These are phyloP conservation scores for Hyaloscypha bicolor DNA, from an alignment of 495 filamentous ascomycete species.

Conservation along the genomic window DNA sequence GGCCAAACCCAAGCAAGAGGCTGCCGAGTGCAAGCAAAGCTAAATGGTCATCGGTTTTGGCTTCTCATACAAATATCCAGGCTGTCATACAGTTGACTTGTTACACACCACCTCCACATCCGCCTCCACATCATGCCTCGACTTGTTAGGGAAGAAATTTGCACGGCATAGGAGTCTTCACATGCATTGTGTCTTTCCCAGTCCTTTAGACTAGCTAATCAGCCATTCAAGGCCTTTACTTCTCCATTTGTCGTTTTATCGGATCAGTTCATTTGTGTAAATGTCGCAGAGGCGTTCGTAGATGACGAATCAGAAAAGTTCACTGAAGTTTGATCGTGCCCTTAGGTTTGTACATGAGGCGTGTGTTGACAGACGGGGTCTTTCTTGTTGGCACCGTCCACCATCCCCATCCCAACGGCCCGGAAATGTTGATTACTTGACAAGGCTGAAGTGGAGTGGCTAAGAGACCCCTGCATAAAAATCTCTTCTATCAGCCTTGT, in stretches of 20 bases:
- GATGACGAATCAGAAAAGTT: not conserved
- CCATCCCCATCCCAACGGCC: not conserved
- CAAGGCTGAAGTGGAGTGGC: not conserved
- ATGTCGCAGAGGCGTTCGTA: not conserved
- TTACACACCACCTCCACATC: not conserved
- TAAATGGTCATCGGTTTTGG: conserved; percentile 46
- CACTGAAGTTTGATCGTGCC: not conserved
- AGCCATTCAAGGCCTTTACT: not conserved
- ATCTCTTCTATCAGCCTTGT: conserved; percentile 16
- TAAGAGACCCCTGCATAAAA: not conserved
- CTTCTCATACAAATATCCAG: conserved; percentile 1
- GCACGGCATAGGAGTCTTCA: not conserved
- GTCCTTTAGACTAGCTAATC: not conserved
- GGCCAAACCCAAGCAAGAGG: conserved; percentile 97
- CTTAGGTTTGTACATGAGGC: not conserved
- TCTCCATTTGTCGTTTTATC: not conserved
- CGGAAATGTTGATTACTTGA: not conserved
- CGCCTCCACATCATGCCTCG: not conserved
- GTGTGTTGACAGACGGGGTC: not conserved
- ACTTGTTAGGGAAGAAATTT: not conserved
- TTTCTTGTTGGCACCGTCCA: too few species aligned
- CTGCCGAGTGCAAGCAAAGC: conserved; percentile 99
- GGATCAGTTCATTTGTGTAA: conserved; percentile 1
- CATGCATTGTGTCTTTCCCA: not conserved
- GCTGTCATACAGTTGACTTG: conserved; percentile 8